A percentile compares a stretch with the other conserved stretches of the same genome.
phyloP scores from a whole-genome alignment of 1,284 basidiomycete genomes.

The Papiliotrema nemorosa region DNA sequence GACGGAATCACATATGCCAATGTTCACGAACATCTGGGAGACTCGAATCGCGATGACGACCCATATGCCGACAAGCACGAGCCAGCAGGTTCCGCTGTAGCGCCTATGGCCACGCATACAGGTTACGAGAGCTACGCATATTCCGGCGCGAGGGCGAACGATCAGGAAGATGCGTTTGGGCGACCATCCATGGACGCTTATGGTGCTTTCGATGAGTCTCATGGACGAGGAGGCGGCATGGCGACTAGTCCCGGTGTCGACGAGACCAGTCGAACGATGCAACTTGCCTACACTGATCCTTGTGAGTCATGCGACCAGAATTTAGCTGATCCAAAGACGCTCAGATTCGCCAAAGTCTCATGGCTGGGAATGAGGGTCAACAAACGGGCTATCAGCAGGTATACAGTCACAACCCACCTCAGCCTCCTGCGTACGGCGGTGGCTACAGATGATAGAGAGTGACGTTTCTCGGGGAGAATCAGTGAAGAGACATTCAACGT shows the following conservation, averaged over 20 bases:
- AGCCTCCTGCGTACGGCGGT: constrained; percentile 29
- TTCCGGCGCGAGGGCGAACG: constrained; percentile 28
- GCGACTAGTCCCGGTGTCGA: constrained; percentile 11
- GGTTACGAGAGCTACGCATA: constrained; percentile 45
- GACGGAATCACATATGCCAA: constrained; percentile 26
- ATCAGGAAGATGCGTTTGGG: constrained; percentile 12
- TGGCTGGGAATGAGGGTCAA: neutral
- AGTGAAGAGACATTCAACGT: neutral
- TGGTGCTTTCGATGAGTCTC: constrained; percentile 66
- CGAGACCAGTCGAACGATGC: constrained; percentile 74
- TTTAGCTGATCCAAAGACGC: constrained; percentile 1
- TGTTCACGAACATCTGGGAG: constrained; percentile 12
- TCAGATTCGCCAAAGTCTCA: constrained; percentile 3
- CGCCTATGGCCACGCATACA: neutral
- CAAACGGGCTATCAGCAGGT: constrained; percentile 2
- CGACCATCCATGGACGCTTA: constrained; percentile 77
- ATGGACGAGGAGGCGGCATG: constrained; percentile 18
- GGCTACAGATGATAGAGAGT: constrained; percentile 26
- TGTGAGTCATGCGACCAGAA: constrained; percentile 52
- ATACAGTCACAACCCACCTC: constrained; percentile 16
- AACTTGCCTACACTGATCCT: constrained; percentile 45
- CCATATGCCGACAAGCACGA: constrained; percentile 31
- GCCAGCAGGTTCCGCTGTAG: neutral
- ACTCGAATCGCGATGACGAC: constrained; percentile 21
- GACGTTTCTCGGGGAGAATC: neutral